phyloP scores from a whole-genome alignment of 2,329 filamentous ascomycete species.

The Dactylonectria macrodidyma region DNA sequence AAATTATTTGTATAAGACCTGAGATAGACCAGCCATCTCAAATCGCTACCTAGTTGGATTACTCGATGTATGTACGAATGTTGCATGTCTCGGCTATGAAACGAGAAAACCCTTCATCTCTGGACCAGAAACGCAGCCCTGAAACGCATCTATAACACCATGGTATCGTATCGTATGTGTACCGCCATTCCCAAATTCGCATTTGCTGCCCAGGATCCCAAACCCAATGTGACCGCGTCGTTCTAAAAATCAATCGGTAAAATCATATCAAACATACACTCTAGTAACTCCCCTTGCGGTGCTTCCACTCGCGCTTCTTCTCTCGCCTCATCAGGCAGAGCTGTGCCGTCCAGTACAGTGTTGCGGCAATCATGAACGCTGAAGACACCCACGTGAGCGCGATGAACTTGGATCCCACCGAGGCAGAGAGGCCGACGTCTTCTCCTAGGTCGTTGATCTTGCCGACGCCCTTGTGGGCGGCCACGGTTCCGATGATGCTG shows the following conservation, averaged over 20 bases:
- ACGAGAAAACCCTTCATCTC: neutral
- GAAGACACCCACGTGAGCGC: slow-evolving; percentile 64
- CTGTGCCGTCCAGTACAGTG: slow-evolving; percentile 59
- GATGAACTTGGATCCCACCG: slow-evolving; percentile 61
- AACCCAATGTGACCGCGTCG: neutral
- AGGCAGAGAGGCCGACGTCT: slow-evolving; percentile 61
- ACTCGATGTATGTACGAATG: neutral
- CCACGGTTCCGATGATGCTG: slow-evolving; percentile 60
- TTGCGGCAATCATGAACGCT: slow-evolving; percentile 58
- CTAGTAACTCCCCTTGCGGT: slow-evolving; percentile 42
- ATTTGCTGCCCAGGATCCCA: slow-evolving; percentile 15
- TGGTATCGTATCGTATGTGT: slow-evolving; percentile 28
- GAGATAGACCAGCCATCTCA: slow-evolving; percentile 22
- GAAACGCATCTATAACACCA: slow-evolving; percentile 8
- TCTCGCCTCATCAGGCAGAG: slow-evolving; percentile 50
- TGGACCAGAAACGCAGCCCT: neutral
- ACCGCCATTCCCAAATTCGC: neutral
- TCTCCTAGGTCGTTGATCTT: slow-evolving; percentile 61
- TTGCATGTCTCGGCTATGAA: neutral
- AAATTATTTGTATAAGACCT: slow-evolving; percentile 15
- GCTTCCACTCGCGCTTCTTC: slow-evolving; percentile 45
- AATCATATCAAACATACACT: neutral
- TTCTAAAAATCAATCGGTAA: slow-evolving; percentile 1
- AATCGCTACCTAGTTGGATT: slow-evolving; percentile 2
- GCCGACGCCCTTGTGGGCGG: slow-evolving; percentile 57